Percentiles rank a stretch among this genome's conserved stretches.
phyloP scores from a whole-genome alignment of 306 rosid genomes.

The Prunus davidiana region DNA sequence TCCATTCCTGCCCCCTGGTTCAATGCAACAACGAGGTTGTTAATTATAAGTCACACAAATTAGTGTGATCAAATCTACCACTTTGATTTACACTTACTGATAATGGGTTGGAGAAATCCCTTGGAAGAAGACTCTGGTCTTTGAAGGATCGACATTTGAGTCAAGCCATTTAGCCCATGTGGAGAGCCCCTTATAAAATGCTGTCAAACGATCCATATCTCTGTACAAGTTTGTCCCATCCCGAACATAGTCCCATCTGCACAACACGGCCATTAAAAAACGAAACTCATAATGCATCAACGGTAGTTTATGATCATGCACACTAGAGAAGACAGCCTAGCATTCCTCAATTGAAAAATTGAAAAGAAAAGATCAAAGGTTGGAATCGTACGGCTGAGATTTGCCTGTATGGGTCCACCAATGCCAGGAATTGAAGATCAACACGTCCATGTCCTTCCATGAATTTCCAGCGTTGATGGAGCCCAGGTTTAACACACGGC shows the following conservation, averaged over 20 bases:
- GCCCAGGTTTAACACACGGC: conserved; percentile 66
- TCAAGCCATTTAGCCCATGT: conserved; percentile 97
- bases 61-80: neutral
- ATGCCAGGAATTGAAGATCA: conserved; percentile 93
- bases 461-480: conserved; percentile 68
- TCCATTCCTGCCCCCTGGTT: conserved; percentile 85
- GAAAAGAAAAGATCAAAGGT: neutral
- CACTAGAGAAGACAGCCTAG: neutral
- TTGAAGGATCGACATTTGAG: conserved; percentile 62
- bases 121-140: conserved; percentile 82
- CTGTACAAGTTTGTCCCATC: conserved; percentile 53
- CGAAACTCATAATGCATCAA: no score
- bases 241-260: conserved; percentile 80
- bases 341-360: no score
- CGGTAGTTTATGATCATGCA: neutral
- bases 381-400: conserved; percentile 62
- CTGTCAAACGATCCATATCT: conserved; percentile 80
- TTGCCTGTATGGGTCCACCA: conserved; percentile 94
- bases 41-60: neutral
- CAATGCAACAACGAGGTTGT: neutral
- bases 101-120: conserved; percentile 97
- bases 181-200: conserved; percentile 62
- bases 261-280: neutral
- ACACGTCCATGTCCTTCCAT: conserved; percentile 82
- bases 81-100: conserved; percentile 42